Evolutionary conservation across 192 early-diverging fungal species (phyloP).

Genomic region (Radiomyces spectabilis): DNA sequence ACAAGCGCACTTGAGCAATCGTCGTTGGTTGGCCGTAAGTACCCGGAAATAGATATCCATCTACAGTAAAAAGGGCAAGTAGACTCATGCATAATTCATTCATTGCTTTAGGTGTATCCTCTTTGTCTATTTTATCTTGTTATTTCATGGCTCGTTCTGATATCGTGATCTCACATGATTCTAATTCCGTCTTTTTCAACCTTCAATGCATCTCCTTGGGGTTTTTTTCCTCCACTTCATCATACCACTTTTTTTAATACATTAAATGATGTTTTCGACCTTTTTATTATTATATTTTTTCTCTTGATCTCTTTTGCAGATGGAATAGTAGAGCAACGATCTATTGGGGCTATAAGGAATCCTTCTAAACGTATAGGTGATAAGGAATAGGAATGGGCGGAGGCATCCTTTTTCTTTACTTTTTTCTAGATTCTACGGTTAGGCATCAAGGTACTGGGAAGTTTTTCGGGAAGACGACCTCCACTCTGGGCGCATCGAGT

Average conservation of each 20-base stretch:
- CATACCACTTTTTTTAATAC: too few relatives aligned
- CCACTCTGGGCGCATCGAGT: slow-evolving; percentile 35
- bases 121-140: slow-evolving; percentile 92
- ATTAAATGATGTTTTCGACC: too few relatives aligned
- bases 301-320: too few relatives aligned
- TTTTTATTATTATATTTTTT: too few relatives aligned
- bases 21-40: slow-evolving; percentile 71
- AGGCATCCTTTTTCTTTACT: too few relatives aligned
- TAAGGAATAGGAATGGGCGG: neutral
- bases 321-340: too few relatives aligned
- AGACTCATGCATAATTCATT: neutral
- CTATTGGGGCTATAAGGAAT: too few relatives aligned
- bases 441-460: slow-evolving; percentile 40
- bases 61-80: too few relatives aligned
- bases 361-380: too few relatives aligned
- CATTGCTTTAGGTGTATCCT: slow-evolving; percentile 54
- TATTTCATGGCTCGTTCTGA: slow-evolving; percentile 84
- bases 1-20: slow-evolving; percentile 64
- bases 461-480: slow-evolving; percentile 36
- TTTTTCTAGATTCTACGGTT: slow-evolving; percentile 16
- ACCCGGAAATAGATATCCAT: too few relatives aligned
- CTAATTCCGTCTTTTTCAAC: neutral
- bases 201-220: too few relatives aligned
- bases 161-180: neutral
- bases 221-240: too few relatives aligned